Evolutionary conservation across 2,329 filamentous ascomycete genomes (phyloP).

Genomic region (Nannizzia gypsea): DNA sequence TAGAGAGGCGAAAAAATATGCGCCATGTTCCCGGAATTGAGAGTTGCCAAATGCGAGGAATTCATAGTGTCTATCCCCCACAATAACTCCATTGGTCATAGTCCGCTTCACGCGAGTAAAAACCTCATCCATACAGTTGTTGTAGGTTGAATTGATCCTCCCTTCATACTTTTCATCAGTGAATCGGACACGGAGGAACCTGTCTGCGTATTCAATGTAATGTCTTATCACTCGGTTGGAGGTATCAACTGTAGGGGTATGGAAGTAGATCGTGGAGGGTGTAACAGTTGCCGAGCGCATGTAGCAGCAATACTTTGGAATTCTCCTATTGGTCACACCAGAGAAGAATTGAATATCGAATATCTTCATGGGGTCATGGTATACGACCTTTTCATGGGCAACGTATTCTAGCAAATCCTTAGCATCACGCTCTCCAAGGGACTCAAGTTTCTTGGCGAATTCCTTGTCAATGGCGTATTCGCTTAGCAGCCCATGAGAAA

Average conservation of each 20-base stretch:
- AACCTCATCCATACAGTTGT: constrained; percentile 52
- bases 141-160: constrained; percentile 47
- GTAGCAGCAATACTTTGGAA: constrained; percentile 62
- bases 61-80: constrained; percentile 71
- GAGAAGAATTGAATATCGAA: constrained; percentile 44
- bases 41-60: constrained; percentile 95
- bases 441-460: constrained; percentile 54
- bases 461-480: constrained; percentile 59
- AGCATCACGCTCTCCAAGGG: constrained; percentile 44
- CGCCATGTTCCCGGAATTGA: constrained; percentile 81
- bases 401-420: constrained; percentile 62
- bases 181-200: constrained; percentile 82
- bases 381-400: constrained; percentile 48
- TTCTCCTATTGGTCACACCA: constrained; percentile 39
- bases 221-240: constrained; percentile 77
- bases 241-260: constrained; percentile 66
- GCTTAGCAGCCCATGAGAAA: constrained; percentile 66
- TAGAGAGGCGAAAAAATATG: constrained; percentile 79
- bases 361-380: constrained; percentile 60
- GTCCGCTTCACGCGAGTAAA: constrained; percentile 63
- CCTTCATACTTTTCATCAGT: constrained; percentile 62
- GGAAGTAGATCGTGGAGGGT: constrained; percentile 68
- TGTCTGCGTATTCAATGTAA: constrained; percentile 56
- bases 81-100: constrained; percentile 63
- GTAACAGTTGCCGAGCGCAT: constrained; percentile 70